Evolutionary conservation across 371 early-diverging fungal genomes (phyloP).

Genomic region (Dichotomocladium elegans): DNA sequence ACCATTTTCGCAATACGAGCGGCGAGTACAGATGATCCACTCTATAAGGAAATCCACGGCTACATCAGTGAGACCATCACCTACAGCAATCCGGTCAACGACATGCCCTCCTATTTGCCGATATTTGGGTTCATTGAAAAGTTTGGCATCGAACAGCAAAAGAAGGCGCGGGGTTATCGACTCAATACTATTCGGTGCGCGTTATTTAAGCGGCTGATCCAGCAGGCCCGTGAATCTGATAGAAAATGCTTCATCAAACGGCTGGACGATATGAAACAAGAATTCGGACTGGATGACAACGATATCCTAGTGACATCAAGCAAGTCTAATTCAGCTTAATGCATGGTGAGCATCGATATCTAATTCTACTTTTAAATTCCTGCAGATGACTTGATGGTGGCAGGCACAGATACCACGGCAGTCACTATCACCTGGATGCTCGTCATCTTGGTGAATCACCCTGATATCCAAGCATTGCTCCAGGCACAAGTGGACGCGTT

Average conservation of each 20-base stretch:
- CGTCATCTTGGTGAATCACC: constrained; percentile 11
- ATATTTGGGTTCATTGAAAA: constrained; percentile 1
- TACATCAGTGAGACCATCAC: constrained; percentile 1
- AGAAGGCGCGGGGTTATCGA: neutral
- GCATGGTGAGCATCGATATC: neutral
- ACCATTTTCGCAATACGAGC: constrained; percentile 10
- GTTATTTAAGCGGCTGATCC: neutral
- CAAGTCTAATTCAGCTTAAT: neutral
- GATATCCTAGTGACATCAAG: constrained; percentile 12
- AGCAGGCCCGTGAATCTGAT: neutral
- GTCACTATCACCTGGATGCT: constrained; percentile 13
- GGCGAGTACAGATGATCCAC: constrained; percentile 7
- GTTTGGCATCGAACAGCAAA: neutral
- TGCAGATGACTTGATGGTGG: constrained; percentile 15
- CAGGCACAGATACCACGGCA: constrained; percentile 15
- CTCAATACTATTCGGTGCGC: neutral
- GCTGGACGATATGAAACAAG: constrained; percentile 10
- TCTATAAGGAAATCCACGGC: constrained; percentile 2
- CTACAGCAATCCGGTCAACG: constrained; percentile 1
- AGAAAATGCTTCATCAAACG: constrained; percentile 11
- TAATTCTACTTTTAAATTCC: neutral
- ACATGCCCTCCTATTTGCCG: constrained; percentile 12
- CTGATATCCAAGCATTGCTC: constrained; percentile 15
- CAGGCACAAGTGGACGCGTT: constrained; percentile 9
- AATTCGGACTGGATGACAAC: constrained; percentile 12